Evolutionary conservation across 352 stramenopile genomes (phyloP).

Genomic region (Pythium phragmitis): DNA sequence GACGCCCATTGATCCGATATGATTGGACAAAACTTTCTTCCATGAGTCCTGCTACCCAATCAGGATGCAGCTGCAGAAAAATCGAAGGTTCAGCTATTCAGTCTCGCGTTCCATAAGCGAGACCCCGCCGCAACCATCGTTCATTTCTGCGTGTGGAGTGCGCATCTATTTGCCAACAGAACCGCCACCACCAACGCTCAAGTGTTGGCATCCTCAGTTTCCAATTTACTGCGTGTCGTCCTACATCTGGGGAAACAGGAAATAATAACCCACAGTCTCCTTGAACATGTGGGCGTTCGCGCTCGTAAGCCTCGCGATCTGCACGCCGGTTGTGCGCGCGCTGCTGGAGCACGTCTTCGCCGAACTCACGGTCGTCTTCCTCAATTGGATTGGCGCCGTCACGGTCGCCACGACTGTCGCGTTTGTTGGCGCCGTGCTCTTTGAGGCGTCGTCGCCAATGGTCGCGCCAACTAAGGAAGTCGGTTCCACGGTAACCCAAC

Average conservation of each 20-base stretch:
- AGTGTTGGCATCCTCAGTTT: too few relatives aligned
- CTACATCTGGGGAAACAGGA: not conserved
- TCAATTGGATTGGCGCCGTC: conserved; percentile 48
- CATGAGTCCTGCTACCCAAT: too few relatives aligned
- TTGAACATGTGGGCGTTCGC: conserved; percentile 55
- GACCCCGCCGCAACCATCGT: too few relatives aligned
- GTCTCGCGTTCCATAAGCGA: too few relatives aligned
- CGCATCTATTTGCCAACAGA: too few relatives aligned
- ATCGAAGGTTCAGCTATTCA: too few relatives aligned
- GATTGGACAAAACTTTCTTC: too few relatives aligned
- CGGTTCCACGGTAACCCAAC: not conserved
- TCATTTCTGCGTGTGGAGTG: too few relatives aligned
- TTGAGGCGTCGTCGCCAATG: conserved; percentile 1
- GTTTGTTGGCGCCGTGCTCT: conserved; percentile 32
- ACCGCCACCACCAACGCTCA: too few relatives aligned
- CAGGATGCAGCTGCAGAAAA: too few relatives aligned
- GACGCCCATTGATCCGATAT: too few relatives aligned
- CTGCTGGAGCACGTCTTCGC: conserved; percentile 61
- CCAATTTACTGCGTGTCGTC: too few relatives aligned
- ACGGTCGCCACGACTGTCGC: conserved; percentile 26
- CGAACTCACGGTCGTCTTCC: conserved; percentile 62
- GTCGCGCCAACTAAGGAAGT: not conserved
- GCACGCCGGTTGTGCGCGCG: conserved; percentile 48
- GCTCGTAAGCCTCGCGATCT: conserved; percentile 51
- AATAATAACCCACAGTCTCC: not conserved